phyloP scores from a whole-genome alignment of 352 stramenopile species.

The Pythium oligandrum region DNA sequence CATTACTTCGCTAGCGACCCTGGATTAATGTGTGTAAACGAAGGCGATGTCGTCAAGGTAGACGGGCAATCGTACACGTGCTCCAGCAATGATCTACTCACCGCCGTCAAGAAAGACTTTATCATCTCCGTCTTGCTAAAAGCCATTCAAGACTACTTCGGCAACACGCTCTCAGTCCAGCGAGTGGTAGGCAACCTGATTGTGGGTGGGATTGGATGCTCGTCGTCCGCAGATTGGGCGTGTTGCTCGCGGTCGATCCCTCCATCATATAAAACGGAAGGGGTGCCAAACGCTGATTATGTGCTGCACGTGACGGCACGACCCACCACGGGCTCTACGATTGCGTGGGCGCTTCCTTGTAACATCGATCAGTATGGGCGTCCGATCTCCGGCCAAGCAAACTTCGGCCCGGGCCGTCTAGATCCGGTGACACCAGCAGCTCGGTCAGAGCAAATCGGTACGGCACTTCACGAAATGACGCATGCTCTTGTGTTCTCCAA shows the following conservation, averaged over 20 bases:
- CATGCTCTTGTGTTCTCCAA: conserved; percentile 77
- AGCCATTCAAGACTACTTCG: conserved; percentile 58
- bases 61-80: conserved; percentile 53
- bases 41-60: conserved; percentile 41
- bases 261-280: conserved; percentile 34
- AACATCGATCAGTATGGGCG: conserved; percentile 76
- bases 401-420: conserved; percentile 65
- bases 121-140: conserved; percentile 64
- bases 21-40: conserved; percentile 48
- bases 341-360: conserved; percentile 77
- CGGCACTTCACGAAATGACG: conserved; percentile 77
- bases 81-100: conserved; percentile 50
- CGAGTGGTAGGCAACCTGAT: conserved; percentile 62
- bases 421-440: conserved; percentile 39
- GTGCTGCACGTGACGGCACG: conserved; percentile 72
- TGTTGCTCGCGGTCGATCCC: conserved; percentile 58
- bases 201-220: conserved; percentile 47
- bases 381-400: conserved; percentile 76
- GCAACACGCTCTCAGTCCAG: conserved; percentile 56
- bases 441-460: conserved; percentile 60
- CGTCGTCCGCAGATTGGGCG: conserved; percentile 40
- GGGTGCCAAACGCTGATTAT: conserved; percentile 66
- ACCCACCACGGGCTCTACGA: conserved; percentile 58
- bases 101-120: conserved; percentile 60
- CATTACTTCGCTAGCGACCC: conserved; percentile 32